A percentile compares a stretch with the other conserved stretches of the same genome.
Evolutionary conservation across 2,329 filamentous ascomycete species (phyloP).

Genomic region (Mariannaea elegans): DNA sequence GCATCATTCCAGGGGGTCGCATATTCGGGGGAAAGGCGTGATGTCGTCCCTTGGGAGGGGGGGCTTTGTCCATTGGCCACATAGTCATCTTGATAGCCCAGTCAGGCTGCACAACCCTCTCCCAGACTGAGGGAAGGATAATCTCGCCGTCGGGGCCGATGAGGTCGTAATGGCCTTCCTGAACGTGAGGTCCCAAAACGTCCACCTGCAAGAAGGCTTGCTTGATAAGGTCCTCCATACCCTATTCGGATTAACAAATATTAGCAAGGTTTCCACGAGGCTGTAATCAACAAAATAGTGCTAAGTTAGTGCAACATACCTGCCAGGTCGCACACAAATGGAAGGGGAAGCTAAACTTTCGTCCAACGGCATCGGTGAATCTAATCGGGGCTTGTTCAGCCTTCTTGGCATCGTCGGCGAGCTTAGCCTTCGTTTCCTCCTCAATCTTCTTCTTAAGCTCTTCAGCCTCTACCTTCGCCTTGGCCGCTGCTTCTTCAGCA

Average conservation of each 20-base stretch:
- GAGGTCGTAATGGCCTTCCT: conserved; percentile 82
- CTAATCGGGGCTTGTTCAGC: conserved; percentile 79
- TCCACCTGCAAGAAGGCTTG: conserved; percentile 86
- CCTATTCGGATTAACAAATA: conserved; percentile 55
- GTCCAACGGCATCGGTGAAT: conserved; percentile 90
- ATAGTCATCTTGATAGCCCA: conserved; percentile 63
- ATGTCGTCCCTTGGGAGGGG: conserved; percentile 33
- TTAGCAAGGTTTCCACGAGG: conserved; percentile 32
- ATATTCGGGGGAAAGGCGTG: conserved; percentile 25
- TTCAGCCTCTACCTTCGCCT: conserved; percentile 64
- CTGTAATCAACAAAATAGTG: too few relatives aligned
- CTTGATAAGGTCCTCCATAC: conserved; percentile 87
- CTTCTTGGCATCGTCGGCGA: conserved; percentile 58
- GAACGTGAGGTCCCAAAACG: conserved; percentile 77
- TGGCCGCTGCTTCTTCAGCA: conserved; percentile 55
- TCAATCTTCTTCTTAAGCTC: conserved; percentile 69
- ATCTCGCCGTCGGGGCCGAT: conserved; percentile 83
- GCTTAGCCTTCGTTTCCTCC: conserved; percentile 61
- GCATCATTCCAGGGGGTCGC: conserved; percentile 23
- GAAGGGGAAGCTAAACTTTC: conserved; percentile 93
- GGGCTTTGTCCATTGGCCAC: conserved; percentile 64
- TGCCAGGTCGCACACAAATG: conserved; percentile 85
- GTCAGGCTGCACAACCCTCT: conserved; percentile 81
- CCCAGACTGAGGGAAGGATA: conserved; percentile 81
- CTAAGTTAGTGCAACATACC: conserved; percentile 59